A percentile compares a stretch with the other conserved stretches of the same genome.
These are phyloP conservation scores for Metarhizium humberi DNA, from an alignment of 2,329 filamentous ascomycete species.

Conservation along the genomic window DNA sequence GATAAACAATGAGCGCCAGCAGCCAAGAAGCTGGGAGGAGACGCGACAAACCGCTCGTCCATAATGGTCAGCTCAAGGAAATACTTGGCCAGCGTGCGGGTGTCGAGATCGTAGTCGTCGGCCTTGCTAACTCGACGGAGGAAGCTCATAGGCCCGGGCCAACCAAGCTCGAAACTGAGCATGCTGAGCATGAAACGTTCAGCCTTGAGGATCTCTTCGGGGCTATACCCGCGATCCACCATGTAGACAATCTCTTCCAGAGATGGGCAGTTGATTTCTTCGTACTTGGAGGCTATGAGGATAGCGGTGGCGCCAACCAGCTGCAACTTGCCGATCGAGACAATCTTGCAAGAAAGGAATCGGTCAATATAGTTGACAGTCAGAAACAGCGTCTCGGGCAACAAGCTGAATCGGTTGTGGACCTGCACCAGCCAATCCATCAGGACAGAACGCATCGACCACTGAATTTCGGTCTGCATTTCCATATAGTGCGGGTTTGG, in stretches of 20 bases:
- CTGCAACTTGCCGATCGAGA: constrained; percentile 90
- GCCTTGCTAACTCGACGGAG: constrained; percentile 94
- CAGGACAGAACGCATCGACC: constrained; percentile 95
- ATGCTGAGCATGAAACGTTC: constrained; percentile 98
- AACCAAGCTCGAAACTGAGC: constrained; percentile 90
- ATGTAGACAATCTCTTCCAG: constrained; percentile 95
- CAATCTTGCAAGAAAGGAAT: constrained; percentile 88
- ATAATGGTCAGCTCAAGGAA: constrained; percentile 95
- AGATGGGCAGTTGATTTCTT: constrained; percentile 96
- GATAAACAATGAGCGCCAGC: constrained; percentile 90
- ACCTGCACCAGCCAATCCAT: constrained; percentile 99
- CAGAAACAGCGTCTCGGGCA: constrained; percentile 92
- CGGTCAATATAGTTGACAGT: constrained; percentile 96
- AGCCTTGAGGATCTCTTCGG: constrained; percentile 90
- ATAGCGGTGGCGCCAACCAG: constrained; percentile 93
- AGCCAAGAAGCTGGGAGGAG: constrained; percentile 80
- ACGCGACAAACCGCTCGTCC: constrained; percentile 94
- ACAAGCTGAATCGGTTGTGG: constrained; percentile 78
- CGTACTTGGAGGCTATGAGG: constrained; percentile 94
- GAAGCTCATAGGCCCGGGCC: constrained; percentile 99
- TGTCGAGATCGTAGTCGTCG: constrained; percentile 94
- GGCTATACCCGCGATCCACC: constrained; percentile 85
- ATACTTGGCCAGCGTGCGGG: constrained; percentile 91
- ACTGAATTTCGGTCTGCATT: constrained; percentile 91
- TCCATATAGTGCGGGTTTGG: constrained; percentile 96